A percentile compares a stretch with the other conserved stretches of the same genome.
Conservation (phyloP, 352 stramenopile genomes). For the Phytophthora tentaculata region DNA sequence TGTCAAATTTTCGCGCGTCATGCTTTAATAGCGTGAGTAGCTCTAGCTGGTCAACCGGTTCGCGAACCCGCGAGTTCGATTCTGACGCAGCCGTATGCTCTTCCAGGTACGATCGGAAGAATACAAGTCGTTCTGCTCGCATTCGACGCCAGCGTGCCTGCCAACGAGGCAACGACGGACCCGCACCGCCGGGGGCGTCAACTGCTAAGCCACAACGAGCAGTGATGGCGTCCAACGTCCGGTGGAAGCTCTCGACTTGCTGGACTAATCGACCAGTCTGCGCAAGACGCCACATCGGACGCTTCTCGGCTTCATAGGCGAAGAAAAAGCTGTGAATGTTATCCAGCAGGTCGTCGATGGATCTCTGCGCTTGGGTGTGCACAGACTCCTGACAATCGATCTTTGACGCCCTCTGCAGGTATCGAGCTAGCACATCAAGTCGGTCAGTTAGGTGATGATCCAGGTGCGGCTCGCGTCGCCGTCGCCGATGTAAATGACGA, state of each 20-base stretch:
- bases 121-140: constrained; percentile 38
- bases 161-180: constrained; percentile 32
- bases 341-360: constrained; percentile 34
- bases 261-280: constrained; percentile 44
- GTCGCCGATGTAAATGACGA: constrained; percentile 26
- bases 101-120: constrained; percentile 33
- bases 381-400: constrained; percentile 14
- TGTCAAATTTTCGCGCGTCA: constrained; percentile 31
- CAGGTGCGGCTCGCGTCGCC: constrained; percentile 31
- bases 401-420: constrained; percentile 25
- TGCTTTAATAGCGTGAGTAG: constrained; percentile 36
- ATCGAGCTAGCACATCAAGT: constrained; percentile 29
- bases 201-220: constrained; percentile 35
- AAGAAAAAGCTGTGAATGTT: constrained; percentile 41
- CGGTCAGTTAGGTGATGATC: constrained; percentile 39
- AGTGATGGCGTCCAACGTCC: constrained; percentile 39
- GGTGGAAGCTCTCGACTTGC: constrained; percentile 43
- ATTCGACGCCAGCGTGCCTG: constrained; percentile 42
- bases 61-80: constrained; percentile 17
- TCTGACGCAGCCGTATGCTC: constrained; percentile 19
- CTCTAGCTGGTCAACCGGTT: constrained; percentile 35
- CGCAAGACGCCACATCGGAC: constrained; percentile 36
- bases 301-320: constrained; percentile 32
- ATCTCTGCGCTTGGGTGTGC: constrained; percentile 24
- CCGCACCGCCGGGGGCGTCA: constrained; percentile 5